phyloP scores from a whole-genome alignment of 441 rosid genomes.

The Euphorbia corollata region DNA sequence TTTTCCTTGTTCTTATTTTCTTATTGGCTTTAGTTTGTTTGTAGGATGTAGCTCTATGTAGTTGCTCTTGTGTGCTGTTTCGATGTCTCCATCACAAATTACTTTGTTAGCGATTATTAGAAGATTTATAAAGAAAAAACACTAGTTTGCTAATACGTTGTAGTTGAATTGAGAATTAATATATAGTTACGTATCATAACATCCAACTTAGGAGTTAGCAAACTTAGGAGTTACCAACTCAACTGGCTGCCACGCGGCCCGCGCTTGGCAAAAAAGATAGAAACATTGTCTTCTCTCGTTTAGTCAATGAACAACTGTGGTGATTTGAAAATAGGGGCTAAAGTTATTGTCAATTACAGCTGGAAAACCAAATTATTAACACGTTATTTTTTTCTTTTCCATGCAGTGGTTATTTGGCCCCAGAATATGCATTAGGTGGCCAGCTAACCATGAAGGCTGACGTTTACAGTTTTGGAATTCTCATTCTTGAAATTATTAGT shows the following conservation, averaged over 20 bases:
- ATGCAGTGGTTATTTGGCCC: conserved; percentile 74
- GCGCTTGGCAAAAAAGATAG: too few relatives aligned
- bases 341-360: neutral
- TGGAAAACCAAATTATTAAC: neutral
- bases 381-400: conserved; percentile 8
- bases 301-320: neutral
- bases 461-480: conserved; percentile 57
- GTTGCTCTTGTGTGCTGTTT: conserved; percentile 4
- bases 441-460: conserved; percentile 64
- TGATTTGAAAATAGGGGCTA: neutral
- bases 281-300: neutral
- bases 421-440: conserved; percentile 63
- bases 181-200: neutral
- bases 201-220: neutral
- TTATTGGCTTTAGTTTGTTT: neutral
- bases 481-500: conserved; percentile 50
- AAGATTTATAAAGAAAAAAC: neutral
- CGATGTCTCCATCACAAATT: neutral
- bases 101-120: neutral
- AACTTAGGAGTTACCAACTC: neutral
- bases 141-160: neutral
- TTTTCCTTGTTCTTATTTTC: neutral
- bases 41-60: conserved; percentile 10
- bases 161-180: neutral
- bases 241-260: too few relatives aligned